Evolutionary conservation across 2,329 filamentous ascomycete species (phyloP), one percentile per base, ranked within the genome.

Genomic region (Hymenoscyphus scutula): DNA sequence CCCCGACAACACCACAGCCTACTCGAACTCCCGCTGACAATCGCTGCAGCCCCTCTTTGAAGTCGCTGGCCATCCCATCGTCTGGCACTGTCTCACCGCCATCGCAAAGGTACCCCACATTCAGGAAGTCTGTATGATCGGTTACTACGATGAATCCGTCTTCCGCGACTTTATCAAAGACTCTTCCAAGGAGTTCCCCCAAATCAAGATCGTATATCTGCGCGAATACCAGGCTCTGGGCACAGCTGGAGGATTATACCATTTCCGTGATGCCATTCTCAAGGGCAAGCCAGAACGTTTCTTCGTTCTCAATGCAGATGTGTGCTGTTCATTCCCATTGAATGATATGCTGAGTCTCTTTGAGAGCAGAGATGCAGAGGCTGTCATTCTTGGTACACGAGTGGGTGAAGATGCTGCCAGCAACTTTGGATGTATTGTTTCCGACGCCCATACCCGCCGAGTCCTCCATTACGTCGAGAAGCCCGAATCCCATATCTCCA

Each of bases 401-500:
- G 92, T 98, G 63, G 88, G 87, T 74, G 91, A 96, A 74, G 94
- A 98, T 62, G 90, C 93, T 23, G 94, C 95, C 34, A 90, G 86
- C 72, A 98, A 98, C 82, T 99, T 98, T 76, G 95, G 95, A 67
- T 99, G 95, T 83, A 96, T 98, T 74, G 95, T 98, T 62, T 95
- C 91, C 61, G 95, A 99, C 77, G 81, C 89, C 53, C 92, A 97
- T 79, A 96, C 91, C 68, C 93, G 94, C 76, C 92, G 94, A 69
- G 95, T 99, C 54, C 88, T 98, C 64, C 95, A 99, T 81, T 98
- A 99, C 79, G 95, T 99, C 76, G 95, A 98, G 84, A 98, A 98
- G 82, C 95, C 95, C 69, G 94, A 99, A 78, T 92, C 90, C 61
- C 91, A 96, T 78, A 97, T 99, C 78, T 96, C 91, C 74, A 97